Evolutionary conservation across 2,329 filamentous ascomycete species (phyloP).

Genomic region (Waltergamsia citrina): DNA sequence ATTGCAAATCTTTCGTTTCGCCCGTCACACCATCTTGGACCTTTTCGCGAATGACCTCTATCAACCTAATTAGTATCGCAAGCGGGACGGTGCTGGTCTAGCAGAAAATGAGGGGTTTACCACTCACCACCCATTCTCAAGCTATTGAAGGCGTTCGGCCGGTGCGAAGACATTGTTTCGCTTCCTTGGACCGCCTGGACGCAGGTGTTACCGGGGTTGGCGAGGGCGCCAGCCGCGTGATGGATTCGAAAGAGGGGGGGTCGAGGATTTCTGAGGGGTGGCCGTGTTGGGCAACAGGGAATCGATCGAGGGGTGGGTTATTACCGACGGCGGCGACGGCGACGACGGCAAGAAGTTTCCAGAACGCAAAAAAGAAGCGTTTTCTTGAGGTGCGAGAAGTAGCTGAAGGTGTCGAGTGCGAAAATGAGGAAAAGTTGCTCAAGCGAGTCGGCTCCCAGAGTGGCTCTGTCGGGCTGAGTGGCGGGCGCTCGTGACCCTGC

Average conservation of each 20-base stretch:
- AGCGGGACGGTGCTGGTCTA: background rate
- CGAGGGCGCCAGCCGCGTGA: constrained; percentile 11
- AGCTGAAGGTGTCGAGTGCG: background rate
- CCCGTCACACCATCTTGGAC: constrained; percentile 97
- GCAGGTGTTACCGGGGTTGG: constrained; percentile 14
- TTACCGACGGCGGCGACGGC: background rate
- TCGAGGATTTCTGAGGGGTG: constrained; percentile 15
- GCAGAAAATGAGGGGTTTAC: constrained; percentile 1
- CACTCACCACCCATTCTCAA: constrained; percentile 94
- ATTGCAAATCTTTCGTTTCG: constrained; percentile 93
- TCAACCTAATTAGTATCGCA: no score
- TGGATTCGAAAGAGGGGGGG: constrained; percentile 16
- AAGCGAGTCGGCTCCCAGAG: background rate
- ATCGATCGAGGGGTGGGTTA: constrained; percentile 2
- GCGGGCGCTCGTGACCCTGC: constrained; percentile 3
- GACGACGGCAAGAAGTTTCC: background rate
- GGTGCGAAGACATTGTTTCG: constrained; percentile 72
- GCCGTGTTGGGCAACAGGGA: constrained; percentile 25
- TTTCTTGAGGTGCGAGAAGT: background rate
- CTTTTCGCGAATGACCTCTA: constrained; percentile 97
- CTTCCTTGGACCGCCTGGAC: constrained; percentile 13
- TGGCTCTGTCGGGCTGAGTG: background rate
- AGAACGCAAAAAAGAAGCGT: no score
- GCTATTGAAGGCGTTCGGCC: constrained; percentile 77
- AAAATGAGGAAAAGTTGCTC: background rate